Conservation (phyloP, 2,329 filamentous ascomycete species). For the Aspergillus awamori region DNA sequence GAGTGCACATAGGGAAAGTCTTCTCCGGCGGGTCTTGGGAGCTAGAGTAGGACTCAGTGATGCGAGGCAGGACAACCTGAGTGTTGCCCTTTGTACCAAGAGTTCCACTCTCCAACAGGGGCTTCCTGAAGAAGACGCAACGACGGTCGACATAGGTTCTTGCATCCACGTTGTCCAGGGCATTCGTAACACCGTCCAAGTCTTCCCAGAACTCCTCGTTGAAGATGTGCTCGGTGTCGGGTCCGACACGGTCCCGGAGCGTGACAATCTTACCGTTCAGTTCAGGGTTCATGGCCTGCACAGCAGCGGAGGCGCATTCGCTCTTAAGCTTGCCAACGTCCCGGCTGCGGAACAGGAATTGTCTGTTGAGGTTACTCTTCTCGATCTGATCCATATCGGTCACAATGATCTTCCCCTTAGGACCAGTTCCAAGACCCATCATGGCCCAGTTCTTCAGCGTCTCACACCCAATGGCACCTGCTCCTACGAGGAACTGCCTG, state of each 20-base stretch:
- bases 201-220: conserved; percentile 88
- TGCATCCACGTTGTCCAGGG: conserved; percentile 95
- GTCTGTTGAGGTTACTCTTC: conserved; percentile 96
- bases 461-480: conserved; percentile 96
- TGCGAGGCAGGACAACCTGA: conserved; percentile 84
- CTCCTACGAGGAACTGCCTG: conserved; percentile 91
- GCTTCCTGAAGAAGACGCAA: conserved; percentile 98
- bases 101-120: conserved; percentile 92
- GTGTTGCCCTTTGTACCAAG: conserved; percentile 99
- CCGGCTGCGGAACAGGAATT: conserved; percentile 91
- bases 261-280: conserved; percentile 81
- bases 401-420: conserved; percentile 83
- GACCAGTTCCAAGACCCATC: conserved; percentile 90
- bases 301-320: conserved; percentile 86
- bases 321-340: conserved; percentile 98
- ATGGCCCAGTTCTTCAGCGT: conserved; percentile 99
- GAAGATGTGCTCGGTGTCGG: conserved; percentile 91
- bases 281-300: conserved; percentile 93
- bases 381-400: conserved; percentile 99
- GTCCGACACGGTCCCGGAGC: conserved; percentile 84
- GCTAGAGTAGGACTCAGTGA: conserved; percentile 96
- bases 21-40: conserved; percentile 98
- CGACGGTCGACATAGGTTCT: conserved; percentile 94
- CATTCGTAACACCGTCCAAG: conserved; percentile 92
- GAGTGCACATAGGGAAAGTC: conserved; percentile 98